phyloP scores from a whole-genome alignment of 2,329 filamentous ascomycete species.

The Delphinella strobiligena region DNA sequence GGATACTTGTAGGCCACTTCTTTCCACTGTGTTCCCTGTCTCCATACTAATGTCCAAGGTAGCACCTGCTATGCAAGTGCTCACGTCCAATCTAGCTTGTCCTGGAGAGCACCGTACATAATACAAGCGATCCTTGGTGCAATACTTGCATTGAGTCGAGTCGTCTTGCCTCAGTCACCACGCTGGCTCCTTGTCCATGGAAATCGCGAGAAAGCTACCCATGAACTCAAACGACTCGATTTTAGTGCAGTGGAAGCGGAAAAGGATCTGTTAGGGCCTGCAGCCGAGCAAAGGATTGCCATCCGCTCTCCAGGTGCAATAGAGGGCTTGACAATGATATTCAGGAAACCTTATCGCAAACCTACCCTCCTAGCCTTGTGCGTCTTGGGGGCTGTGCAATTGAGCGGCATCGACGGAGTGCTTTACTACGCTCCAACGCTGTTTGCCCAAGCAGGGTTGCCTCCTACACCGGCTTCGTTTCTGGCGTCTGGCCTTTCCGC shows the following conservation, averaged over 20 bases:
- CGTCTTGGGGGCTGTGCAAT: conserved; percentile 47
- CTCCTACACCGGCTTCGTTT: conserved; percentile 39
- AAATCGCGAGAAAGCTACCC: conserved; percentile 32
- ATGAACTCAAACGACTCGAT: conserved; percentile 27
- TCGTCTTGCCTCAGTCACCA: conserved; percentile 42
- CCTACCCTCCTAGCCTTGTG: conserved; percentile 43
- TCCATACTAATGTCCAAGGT: not conserved
- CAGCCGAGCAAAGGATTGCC: conserved; percentile 11
- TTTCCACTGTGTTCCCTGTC: not conserved
- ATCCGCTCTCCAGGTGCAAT: conserved; percentile 6
- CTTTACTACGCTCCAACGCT: conserved; percentile 49
- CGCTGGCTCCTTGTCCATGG: conserved; percentile 45
- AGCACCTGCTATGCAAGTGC: conserved; percentile 43
- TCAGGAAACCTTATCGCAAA: conserved; percentile 21
- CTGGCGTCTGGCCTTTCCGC: conserved; percentile 47
- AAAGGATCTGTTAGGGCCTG: conserved; percentile 30
- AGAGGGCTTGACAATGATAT: conserved; percentile 15
- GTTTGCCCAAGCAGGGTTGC: conserved; percentile 44
- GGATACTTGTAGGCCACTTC: conserved; percentile 38
- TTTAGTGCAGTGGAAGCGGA: conserved; percentile 33
- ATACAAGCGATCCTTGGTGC: conserved; percentile 33
- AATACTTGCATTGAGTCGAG: conserved; percentile 26
- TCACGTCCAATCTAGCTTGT: conserved; percentile 32
- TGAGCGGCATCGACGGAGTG: conserved; percentile 51
- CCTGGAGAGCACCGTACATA: conserved; percentile 47